phyloP scores from a whole-genome alignment of 1,139 yeast species.

The Debaryomyces singareniensis region DNA sequence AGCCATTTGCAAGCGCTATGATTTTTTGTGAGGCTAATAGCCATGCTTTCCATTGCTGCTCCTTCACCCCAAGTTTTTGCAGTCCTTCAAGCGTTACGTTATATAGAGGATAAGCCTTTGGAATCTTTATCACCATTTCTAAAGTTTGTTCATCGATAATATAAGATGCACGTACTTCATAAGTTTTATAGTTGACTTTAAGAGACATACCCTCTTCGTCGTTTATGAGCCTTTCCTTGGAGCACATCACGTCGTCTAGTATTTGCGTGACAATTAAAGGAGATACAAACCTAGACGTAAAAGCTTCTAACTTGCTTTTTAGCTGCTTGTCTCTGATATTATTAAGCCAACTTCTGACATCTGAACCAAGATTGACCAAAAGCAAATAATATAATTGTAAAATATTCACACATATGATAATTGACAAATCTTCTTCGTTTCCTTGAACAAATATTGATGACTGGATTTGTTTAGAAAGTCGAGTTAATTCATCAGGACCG shows the following conservation, averaged over 20 bases:
- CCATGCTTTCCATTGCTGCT: constrained; percentile 95
- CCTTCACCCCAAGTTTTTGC: constrained; percentile 81
- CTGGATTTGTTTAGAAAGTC: constrained; percentile 10
- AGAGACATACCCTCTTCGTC: constrained; percentile 50
- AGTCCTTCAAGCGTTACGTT: constrained; percentile 74
- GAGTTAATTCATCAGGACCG: constrained; percentile 6
- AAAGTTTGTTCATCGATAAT: constrained; percentile 83
- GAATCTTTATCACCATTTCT: constrained; percentile 72
- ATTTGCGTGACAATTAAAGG: constrained; percentile 58
- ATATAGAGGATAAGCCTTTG: constrained; percentile 66
- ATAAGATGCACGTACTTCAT: constrained; percentile 70
- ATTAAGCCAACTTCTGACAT: constrained; percentile 67
- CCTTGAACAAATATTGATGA: constrained; percentile 14
- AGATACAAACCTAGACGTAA: constrained; percentile 57
- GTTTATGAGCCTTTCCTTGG: constrained; percentile 28
- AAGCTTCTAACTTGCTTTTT: constrained; percentile 53
- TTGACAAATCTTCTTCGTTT: no score
- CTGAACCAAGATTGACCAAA: constrained; percentile 58
- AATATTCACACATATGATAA: no score
- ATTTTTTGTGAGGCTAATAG: constrained; percentile 82
- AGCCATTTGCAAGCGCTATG: constrained; percentile 67
- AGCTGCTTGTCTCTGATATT: constrained; percentile 52
- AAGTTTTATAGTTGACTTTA: constrained; percentile 53
- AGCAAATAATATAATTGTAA: constrained; percentile 53
- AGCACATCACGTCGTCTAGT: constrained; percentile 44